Base-by-base conservation (phyloP, 805 yeast genomes). In the Alloascoidea africana region DNA sequence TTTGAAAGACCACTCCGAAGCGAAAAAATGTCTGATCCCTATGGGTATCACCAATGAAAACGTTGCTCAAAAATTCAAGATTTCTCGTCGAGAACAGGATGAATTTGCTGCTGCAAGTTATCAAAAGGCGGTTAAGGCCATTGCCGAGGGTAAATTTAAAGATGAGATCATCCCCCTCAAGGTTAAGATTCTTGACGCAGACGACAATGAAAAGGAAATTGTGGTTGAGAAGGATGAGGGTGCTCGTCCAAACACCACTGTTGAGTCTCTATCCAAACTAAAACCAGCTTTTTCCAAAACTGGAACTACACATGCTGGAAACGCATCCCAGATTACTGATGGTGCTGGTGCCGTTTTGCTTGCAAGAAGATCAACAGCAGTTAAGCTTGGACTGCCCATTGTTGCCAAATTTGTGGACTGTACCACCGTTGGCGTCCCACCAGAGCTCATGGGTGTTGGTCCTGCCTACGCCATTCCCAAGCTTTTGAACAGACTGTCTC, bases 11-110 rank as follows among this genome's bases (percentile, higher is more conserved):
- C 17, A 44, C 30, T 32, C 30, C n/a, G 53, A 48, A 41, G 77
- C 79, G n/a, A 64, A 64, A 43, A 76, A 76, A 57, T 89, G 96
- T 61, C 62, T 80, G 58, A 73, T 89, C 44, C 97, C 97, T 46
- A 89, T 89, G 97, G 97, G 97, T 35, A 76, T 78, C 51, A 89
- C 97, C 38, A 82, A 85, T 53, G 97, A 89, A 63, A 89, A 89
- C 56, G 82, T 89, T 40, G 87, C 93, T 18, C 57, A 59, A 33
- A 68, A 69, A 55, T 87, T 66, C 59, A 57, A 60, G 44, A 66
- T 89, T 42, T 51, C 75, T 17, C 74, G 97, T 56, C 50, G 54
- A 19, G 73, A 66, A 43, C 97, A 87, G 60, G 98, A 89, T 56
- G 77, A 63, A 42, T 91, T 86, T 60, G 94, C 96, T 23, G 94